Evolutionary conservation across 306 rosid species (phyloP).

Genomic region (Delonix regia): DNA sequence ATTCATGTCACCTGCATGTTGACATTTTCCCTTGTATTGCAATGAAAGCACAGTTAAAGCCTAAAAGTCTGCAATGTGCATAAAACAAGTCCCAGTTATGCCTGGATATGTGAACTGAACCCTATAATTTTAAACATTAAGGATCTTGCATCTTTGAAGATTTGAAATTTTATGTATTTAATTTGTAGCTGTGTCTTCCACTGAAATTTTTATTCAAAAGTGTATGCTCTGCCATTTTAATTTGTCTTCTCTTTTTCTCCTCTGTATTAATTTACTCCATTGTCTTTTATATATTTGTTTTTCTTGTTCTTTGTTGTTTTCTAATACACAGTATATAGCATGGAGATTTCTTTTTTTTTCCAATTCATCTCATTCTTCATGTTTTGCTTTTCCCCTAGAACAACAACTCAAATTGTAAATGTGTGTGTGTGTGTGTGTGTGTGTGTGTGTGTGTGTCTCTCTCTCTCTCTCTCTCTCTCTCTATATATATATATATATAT

Average conservation of each 20-base stretch:
- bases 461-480: too few species aligned
- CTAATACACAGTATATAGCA: neutral
- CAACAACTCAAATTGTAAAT: neutral
- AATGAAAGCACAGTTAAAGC: conserved; percentile 11
- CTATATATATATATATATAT: neutral
- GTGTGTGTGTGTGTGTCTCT: too few species aligned
- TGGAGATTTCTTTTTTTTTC: neutral
- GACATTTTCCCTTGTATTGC: neutral
- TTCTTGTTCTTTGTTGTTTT: neutral
- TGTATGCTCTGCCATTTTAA: neutral
- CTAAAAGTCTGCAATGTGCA: neutral
- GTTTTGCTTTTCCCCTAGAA: too few species aligned
- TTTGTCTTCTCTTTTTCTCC: neutral
- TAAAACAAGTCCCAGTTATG: neutral
- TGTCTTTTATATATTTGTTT: neutral
- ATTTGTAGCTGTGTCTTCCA: neutral
- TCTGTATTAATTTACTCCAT: neutral
- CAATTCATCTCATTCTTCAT: neutral
- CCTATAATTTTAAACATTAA: neutral
- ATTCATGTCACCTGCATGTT: neutral
- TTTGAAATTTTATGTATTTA: conserved; percentile 10
- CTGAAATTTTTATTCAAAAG: neutral
- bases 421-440: too few species aligned
- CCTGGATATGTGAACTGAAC: neutral
- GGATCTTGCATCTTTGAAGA: neutral